Base-by-base conservation (phyloP, 371 early-diverging fungal genomes). In the Haplosporangium sp. region DNA sequence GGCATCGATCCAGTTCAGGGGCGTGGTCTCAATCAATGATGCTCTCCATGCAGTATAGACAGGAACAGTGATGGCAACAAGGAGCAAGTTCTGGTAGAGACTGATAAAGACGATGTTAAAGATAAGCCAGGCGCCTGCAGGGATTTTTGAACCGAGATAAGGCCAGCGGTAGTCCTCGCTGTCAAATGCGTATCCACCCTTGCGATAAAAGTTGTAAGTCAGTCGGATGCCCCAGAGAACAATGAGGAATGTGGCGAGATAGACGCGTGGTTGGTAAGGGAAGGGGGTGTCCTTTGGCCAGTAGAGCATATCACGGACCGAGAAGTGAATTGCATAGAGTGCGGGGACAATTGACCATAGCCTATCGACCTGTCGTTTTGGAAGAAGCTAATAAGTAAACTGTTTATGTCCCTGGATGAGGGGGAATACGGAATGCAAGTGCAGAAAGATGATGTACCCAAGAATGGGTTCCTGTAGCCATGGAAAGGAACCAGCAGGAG, bases 131-230 rank as follows among this genome's bases (percentile, higher is more conserved):
- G 76, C 38, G 9, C 86, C 40, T 1, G 67, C 29, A 18, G 86
- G 85, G 21, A 89, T 67, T 21, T 64, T 66, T 9, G 69, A 53
- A 10, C 67, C 74, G 23, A 95, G 83, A 14, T 85, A 83, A 0
- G 85, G 82, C 89, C 92, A 96, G 5, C 96, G 91, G 64, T 92
- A 87, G 64, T 96, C 97, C 73, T 96, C 91, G 0, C 85, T 85
- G 6, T 83, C 79, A 60, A 82, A 72, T n/a, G 79, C 80, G 75
- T 93, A 96, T 1, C 95, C 95, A 0, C 95, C 96, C 60, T 93
- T 91, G 21, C 92, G 84, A 59, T 76, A 64, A 50, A 94, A 95
- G 81, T 95, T 96, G 74, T 83, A 93, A 0, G 94, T 94, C 52
- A 96, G 81, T 20, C 96, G 88, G 5, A 76, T 29, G 1, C 94